Base-by-base conservation (phyloP, 176 grass and related monocot genomes). In the Eremochloa ophiuroides region DNA sequence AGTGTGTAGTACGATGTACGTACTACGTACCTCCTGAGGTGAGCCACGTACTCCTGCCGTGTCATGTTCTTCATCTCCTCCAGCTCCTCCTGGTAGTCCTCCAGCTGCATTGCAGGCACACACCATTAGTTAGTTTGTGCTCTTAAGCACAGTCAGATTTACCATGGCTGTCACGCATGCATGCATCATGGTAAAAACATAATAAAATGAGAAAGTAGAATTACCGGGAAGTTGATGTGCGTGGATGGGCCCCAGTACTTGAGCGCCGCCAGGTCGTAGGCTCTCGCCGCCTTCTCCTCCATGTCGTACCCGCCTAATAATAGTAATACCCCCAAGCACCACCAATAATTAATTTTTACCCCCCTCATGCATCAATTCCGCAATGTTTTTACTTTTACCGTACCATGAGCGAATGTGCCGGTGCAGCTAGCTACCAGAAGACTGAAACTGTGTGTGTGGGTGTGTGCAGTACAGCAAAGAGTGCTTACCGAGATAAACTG, bases 21-120 rank as follows among this genome's bases (percentile, higher is more conserved):
- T 43, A 28, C 6, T 43, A 28, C 6, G 66, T 93, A 95, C 95
- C 95, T 99, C 71, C 97, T 90, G 38, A 99, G 73, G 81, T 99
- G 97, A 17, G 97, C 97, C 76, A 99, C 97, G 85, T 99, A 93
- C 81, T 96, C 97, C 87, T 99, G 97, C 82, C 97, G 88, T 17
- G 82, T 96, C 97, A 99, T 99, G 85, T 96, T 93, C 85, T 99
- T 95, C 97, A 96, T 99, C 71, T 99, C 97, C 79, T 95, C 93
- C 27, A 99, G 84, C 69, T 93, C 93, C 40, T 96, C 91, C 77
- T 92, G 97, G 85, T 99, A 99, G 22, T 92, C 92, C 74, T 93
- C 97, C 29, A 99, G 82, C 97, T 99, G 75, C 63, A 65, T 16
- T 1, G 2, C 22, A 22, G 46, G 15, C 46, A 35, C 34, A 35